A percentile compares a stretch with the other conserved stretches of the same genome.
Evolutionary conservation across 2,329 filamentous ascomycete genomes (phyloP).

Genomic region (Aspergillus bombycis): DNA sequence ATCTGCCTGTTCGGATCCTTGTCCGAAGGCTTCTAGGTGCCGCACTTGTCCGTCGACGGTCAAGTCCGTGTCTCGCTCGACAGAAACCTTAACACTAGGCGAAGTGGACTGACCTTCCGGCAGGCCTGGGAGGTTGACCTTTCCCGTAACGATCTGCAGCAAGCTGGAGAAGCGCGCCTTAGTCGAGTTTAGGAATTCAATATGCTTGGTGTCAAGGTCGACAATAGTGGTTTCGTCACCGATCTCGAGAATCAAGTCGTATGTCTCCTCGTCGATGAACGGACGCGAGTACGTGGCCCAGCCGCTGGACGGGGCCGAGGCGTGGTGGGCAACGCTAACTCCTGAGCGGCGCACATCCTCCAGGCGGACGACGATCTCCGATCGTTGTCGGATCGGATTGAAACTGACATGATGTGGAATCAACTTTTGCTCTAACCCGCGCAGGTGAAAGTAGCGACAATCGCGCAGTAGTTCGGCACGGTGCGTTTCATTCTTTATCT

Average conservation of each 20-base stretch:
- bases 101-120: not conserved
- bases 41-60: slow-evolving; percentile 42
- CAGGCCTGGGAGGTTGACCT: slow-evolving; percentile 57
- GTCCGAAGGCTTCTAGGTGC: slow-evolving; percentile 5
- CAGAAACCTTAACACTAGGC: slow-evolving; percentile 28
- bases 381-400: slow-evolving; percentile 68
- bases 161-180: slow-evolving; percentile 72
- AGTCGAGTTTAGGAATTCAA: slow-evolving; percentile 73
- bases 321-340: slow-evolving; percentile 65
- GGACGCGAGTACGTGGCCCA: slow-evolving; percentile 83
- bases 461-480: slow-evolving; percentile 78
- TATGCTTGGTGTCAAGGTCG: slow-evolving; percentile 58
- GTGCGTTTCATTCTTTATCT: slow-evolving; percentile 75
- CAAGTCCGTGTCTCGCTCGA: slow-evolving; percentile 57
- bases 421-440: slow-evolving; percentile 84
- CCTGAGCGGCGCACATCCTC: slow-evolving; percentile 90
- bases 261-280: slow-evolving; percentile 74
- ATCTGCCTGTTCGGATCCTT: slow-evolving; percentile 1
- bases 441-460: slow-evolving; percentile 90
- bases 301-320: slow-evolving; percentile 37
- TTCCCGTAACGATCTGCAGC: slow-evolving; percentile 79
- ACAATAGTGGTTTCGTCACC: slow-evolving; percentile 66
- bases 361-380: slow-evolving; percentile 78
- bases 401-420: slow-evolving; percentile 76
- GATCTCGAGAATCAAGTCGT: slow-evolving; percentile 81